Conservation (phyloP, 2,329 filamentous ascomycete genomes). For the Bipolaris gigantea region DNA sequence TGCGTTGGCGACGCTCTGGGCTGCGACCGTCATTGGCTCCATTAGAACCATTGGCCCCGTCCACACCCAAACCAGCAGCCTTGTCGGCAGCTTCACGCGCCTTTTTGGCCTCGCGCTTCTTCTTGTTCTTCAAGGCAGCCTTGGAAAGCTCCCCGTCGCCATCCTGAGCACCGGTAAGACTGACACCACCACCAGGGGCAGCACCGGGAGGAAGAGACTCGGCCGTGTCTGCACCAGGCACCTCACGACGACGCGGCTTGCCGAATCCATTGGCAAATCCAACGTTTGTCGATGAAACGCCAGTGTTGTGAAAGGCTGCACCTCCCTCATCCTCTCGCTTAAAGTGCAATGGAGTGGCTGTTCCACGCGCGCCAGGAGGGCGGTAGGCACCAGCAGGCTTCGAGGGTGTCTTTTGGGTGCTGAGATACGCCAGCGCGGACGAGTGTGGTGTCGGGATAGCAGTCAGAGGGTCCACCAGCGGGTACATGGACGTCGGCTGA, state of each 20-base stretch:
- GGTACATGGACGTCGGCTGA: conserved; percentile 62
- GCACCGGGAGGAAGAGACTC: conserved; percentile 68
- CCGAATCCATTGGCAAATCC: conserved; percentile 76
- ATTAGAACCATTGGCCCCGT: conserved; percentile 31
- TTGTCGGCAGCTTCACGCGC: conserved; percentile 72
- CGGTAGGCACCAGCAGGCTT: conserved; percentile 98
- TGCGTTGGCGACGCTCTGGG: conserved; percentile 67
- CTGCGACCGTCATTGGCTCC: conserved; percentile 53
- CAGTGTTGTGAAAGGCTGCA: conserved; percentile 82
- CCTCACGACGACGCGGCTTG: conserved; percentile 69
- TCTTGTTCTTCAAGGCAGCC: conserved; percentile 93
- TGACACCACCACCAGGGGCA: conserved; percentile 66
- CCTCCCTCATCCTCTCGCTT: conserved; percentile 97
- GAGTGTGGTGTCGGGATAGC: conserved; percentile 76
- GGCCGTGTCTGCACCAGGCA: conserved; percentile 82
- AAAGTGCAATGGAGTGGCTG: conserved; percentile 87
- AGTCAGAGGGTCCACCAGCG: conserved; percentile 70
- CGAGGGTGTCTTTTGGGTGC: conserved; percentile 87
- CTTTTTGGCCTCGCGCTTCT: conserved; percentile 95
- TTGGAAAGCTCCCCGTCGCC: conserved; percentile 78
- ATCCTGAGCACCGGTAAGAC: conserved; percentile 65
- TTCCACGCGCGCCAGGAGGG: conserved; percentile 88
- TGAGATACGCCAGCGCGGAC: conserved; percentile 80
- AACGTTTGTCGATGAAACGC: conserved; percentile 62
- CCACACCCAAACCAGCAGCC: conserved; percentile 37